Base-by-base conservation (phyloP, 805 yeast species). In the Pichia phayaonensis region DNA sequence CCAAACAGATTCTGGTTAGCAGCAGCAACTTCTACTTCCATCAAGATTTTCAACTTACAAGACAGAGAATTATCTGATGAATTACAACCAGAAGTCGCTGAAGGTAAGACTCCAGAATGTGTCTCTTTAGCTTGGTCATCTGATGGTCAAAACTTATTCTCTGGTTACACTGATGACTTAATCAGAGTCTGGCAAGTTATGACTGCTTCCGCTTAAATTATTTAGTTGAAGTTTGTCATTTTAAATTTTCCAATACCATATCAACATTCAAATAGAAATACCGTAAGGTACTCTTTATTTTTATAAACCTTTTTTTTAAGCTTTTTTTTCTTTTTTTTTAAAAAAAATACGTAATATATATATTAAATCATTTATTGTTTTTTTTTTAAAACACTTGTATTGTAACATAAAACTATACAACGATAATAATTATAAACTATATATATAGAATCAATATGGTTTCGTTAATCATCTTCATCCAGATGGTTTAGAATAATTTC, bases 1-100 rank as follows among this genome's bases (percentile, higher is more conserved):
- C 99, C 99, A 79, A 88, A 88, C 95, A 90, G 99, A 86, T 94
- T 88, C 95, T 94, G 99, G 99, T 86, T 94, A 75, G 92, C 96
- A 73, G 99, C 98, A 78, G 98, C 99, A 71, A 94, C 99, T 67
- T 79, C 97, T 62, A 78, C 96, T 63, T 94, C 97, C 71, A 89
- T 94, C 82, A 92, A 90, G 87, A 84, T 94, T 83, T 94, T 83
- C 88, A 88, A 90, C 85, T 84, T 94, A 75, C 94, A 90, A 80
- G 90, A 86, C 78, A 85, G 95, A 79, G 78, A 78, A 67, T 80
- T 90, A 73, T 86, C 90, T 76, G 98, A 90, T 71, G 97, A 90
- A 81, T 86, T 94, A 77, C 90, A 87, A 79, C 97, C 98, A 73
- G 98, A 94, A 80, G 88, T 89, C 72, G 87, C 94, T 69, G 84